Evolutionary conservation across 148 eudicot species (phyloP), one percentile per base, ranked within the genome.

Genomic region (Vaccinium corymbosum): DNA sequence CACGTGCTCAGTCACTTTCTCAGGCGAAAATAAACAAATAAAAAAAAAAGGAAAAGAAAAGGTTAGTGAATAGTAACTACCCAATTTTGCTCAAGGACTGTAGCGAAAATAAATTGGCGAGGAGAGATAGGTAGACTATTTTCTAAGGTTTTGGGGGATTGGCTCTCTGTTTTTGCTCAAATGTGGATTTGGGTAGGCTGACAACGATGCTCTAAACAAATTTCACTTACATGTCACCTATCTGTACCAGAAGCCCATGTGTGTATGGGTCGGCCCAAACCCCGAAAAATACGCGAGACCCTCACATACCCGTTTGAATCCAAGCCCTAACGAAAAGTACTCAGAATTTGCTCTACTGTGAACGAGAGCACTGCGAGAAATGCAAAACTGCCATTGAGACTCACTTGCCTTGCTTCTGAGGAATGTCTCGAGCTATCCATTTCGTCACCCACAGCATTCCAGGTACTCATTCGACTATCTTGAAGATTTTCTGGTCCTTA

Each of bases 341-440:
- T 17, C 64, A 59, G 19, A 6, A 59, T 8, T 20, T 20, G 25
- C 9, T 19, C 27, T 62, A 1, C 35, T 25, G 56, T 25, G 89
- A 90, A 89, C 51, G 22, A 83, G 0, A 46, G 83, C 12, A 53
- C 91, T 76, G 56, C 80, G 27, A 61, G 76, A 79, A 13, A 81
- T 81, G 85, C 62, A 51, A 84, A 78, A 73, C 87, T 81, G 87
- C 87, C 90, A 86, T 84, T 89, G 84, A 80, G 50, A 17, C 51
- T 11, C 42, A 12, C 13, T 81, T 15, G 32, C 59, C 48, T n/a
- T 49, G 14, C 75, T 22, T 51, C 83, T 59, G 38, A 86, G 46
- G 42, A 82, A 94, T 94, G 98, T 91, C 93, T 81, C 81, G 27
- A 62, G 81, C 95, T 78, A 85, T 93, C 82, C 92, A 92, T 80